A percentile compares a stretch with the other conserved stretches of the same genome.
Conservation (phyloP, 1,284 basidiomycete species). For the Rhizopogon hawkerae region DNA sequence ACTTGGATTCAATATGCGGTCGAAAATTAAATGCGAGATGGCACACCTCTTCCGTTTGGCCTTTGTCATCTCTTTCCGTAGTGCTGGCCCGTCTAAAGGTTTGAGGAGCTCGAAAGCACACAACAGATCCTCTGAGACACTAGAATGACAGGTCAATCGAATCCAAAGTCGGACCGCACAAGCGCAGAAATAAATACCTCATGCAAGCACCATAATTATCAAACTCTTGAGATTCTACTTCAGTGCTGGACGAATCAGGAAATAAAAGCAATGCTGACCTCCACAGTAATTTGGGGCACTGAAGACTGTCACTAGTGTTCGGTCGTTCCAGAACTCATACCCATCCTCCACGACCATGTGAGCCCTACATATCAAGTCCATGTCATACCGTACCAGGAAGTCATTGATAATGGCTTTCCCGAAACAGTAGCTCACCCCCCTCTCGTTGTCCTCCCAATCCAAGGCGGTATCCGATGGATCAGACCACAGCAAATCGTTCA, state of each 20-base stretch:
- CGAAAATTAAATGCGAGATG: background rate
- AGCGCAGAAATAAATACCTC: constrained; percentile 44
- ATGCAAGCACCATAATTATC: constrained; percentile 97
- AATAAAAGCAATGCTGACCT: constrained; percentile 50
- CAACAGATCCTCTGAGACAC: constrained; percentile 93
- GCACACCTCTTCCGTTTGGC: constrained; percentile 89
- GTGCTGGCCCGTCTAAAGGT: constrained; percentile 88
- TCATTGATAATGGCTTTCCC: constrained; percentile 97
- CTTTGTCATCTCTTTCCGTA: constrained; percentile 99
- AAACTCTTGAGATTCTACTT: constrained; percentile 53
- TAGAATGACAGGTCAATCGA: constrained; percentile 23
- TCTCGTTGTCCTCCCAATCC: constrained; percentile 99
- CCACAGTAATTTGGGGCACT: constrained; percentile 97
- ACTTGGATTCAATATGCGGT: constrained; percentile 9
- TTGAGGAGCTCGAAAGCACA: constrained; percentile 98
- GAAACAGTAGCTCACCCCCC: constrained; percentile 99
- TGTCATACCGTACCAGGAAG: constrained; percentile 89
- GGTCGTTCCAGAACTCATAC: constrained; percentile 99
- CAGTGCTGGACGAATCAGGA: constrained; percentile 13
- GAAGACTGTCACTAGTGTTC: constrained; percentile 97
- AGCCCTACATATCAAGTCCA: constrained; percentile 98
- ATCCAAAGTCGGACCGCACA: constrained; percentile 9
- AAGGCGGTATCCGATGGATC: constrained; percentile 97
- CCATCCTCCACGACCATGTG: constrained; percentile 99
- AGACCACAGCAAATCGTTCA: constrained; percentile 98